A percentile compares a stretch with the other conserved stretches of the same genome.
Conservation (phyloP, 2,329 filamentous ascomycete genomes). For the Aspergillus sp. region DNA sequence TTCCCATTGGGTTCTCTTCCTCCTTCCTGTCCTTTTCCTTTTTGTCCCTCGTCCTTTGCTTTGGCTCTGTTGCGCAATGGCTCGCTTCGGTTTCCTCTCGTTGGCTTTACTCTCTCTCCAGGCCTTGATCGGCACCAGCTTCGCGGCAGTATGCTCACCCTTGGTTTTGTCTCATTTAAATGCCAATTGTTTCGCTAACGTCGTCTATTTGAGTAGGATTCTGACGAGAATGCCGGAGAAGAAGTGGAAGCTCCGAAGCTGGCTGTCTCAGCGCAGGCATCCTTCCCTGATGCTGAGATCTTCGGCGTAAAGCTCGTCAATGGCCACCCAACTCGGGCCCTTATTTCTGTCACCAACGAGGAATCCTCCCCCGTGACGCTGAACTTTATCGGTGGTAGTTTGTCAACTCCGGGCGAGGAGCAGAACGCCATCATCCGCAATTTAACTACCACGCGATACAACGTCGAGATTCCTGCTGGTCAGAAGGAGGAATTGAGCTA, state of each 20-base stretch:
- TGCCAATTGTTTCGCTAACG: slow-evolving; percentile 19
- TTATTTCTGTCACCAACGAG: slow-evolving; percentile 77
- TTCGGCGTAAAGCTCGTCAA: slow-evolving; percentile 96
- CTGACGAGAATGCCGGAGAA: slow-evolving; percentile 60
- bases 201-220: slow-evolving; percentile 31
- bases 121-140: slow-evolving; percentile 58
- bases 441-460: slow-evolving; percentile 70
- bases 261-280: slow-evolving; percentile 49
- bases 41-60: slow-evolving; percentile 6
- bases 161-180: slow-evolving; percentile 1
- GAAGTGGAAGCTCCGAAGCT: slow-evolving; percentile 57
- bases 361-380: slow-evolving; percentile 70
- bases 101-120: slow-evolving; percentile 66
- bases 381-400: slow-evolving; percentile 66
- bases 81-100: slow-evolving; percentile 64
- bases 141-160: slow-evolving; percentile 50
- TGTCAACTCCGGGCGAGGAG: slow-evolving; percentile 55
- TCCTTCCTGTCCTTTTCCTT: slow-evolving; percentile 3
- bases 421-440: slow-evolving; percentile 66
- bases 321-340: slow-evolving; percentile 72
- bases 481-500: slow-evolving; percentile 71
- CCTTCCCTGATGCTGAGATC: slow-evolving; percentile 65
- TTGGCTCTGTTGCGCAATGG: slow-evolving; percentile 50
- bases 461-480: slow-evolving; percentile 66
- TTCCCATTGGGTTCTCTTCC: slow-evolving; percentile 1